Percentiles rank a stretch among this genome's conserved stretches.
phyloP scores from a whole-genome alignment of 2,329 filamentous ascomycete species.

The Truncatella angustata region DNA sequence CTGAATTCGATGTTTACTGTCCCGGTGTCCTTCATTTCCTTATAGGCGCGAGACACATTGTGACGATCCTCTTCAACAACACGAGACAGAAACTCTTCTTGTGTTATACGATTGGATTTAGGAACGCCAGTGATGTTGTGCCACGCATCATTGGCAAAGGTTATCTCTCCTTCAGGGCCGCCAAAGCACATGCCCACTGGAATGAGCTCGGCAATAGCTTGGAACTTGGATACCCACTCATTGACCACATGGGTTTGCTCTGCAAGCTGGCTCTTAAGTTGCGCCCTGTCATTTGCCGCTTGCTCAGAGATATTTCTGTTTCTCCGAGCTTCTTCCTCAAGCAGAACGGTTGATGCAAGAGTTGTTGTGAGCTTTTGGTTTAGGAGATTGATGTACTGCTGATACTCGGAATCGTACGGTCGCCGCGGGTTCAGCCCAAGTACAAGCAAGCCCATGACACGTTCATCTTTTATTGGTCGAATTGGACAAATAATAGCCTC shows the following conservation, averaged over 20 bases:
- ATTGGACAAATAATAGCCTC: conserved; percentile 69
- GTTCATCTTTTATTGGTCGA: conserved; percentile 63
- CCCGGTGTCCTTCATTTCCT: conserved; percentile 35
- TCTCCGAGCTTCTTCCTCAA: conserved; percentile 68
- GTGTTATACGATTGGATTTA: conserved; percentile 26
- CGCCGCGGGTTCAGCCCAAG: conserved; percentile 69
- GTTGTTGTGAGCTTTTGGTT: conserved; percentile 62
- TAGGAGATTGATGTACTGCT: conserved; percentile 59
- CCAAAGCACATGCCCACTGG: conserved; percentile 74
- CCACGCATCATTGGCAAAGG: conserved; percentile 70
- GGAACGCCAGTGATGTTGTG: conserved; percentile 49
- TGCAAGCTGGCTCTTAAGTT: conserved; percentile 64
- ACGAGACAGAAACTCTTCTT: conserved; percentile 39
- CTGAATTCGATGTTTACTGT: conserved; percentile 48
- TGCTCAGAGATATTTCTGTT: conserved; percentile 57
- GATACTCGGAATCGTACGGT: conserved; percentile 73
- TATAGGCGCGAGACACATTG: conserved; percentile 39
- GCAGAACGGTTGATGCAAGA: conserved; percentile 66
- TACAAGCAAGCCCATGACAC: conserved; percentile 65
- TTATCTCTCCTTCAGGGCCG: conserved; percentile 61
- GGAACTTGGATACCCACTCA: conserved; percentile 63
- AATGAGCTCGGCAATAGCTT: conserved; percentile 69
- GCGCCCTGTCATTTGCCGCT: conserved; percentile 65
- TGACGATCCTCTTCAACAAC: conserved; percentile 45
- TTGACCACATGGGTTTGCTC: conserved; percentile 49